These are phyloP conservation scores for Mucor mucedo DNA, from an alignment of 371 early-diverging fungal genomes.

Conservation along the genomic window DNA sequence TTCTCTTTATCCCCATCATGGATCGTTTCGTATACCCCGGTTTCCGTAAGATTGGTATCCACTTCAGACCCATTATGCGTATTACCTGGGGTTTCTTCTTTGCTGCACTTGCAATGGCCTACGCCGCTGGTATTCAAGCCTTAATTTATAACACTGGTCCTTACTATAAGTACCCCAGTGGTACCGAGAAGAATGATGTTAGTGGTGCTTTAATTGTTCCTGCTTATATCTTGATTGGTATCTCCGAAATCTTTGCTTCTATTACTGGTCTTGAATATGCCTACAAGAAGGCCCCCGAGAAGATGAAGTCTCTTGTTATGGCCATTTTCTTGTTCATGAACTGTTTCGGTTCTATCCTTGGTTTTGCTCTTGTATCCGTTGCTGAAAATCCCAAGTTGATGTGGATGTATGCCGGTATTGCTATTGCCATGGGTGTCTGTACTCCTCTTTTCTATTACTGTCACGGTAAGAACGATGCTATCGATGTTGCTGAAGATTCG, in stretches of 20 bases:
- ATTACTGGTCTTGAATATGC: conserved; percentile 84
- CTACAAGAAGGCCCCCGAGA: conserved; percentile 73
- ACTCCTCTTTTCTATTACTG: conserved; percentile 32
- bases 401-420: conserved; percentile 67
- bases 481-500: conserved; percentile 38
- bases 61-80: conserved; percentile 70
- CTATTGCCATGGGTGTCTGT: conserved; percentile 31
- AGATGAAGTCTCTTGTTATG: conserved; percentile 80
- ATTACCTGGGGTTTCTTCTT: conserved; percentile 74
- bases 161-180: conserved; percentile 36
- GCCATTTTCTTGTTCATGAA: conserved; percentile 73
- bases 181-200: conserved; percentile 54
- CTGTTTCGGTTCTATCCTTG: conserved; percentile 70
- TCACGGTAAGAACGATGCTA: conserved; percentile 36
- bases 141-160: conserved; percentile 55
- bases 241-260: conserved; percentile 77
- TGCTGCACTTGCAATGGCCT: conserved; percentile 70
- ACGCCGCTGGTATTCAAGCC: conserved; percentile 75
- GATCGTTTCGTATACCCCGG: conserved; percentile 72
- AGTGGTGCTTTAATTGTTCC: conserved; percentile 71
- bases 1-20: conserved; percentile 75
- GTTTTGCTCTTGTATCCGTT: conserved; percentile 69
- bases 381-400: conserved; percentile 71
- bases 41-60: conserved; percentile 67
- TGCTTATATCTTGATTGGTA: conserved; percentile 67